These are phyloP conservation scores for Pneumocystis sp. DNA, from an alignment of 1,139 yeast genomes.

Conservation along the genomic window DNA sequence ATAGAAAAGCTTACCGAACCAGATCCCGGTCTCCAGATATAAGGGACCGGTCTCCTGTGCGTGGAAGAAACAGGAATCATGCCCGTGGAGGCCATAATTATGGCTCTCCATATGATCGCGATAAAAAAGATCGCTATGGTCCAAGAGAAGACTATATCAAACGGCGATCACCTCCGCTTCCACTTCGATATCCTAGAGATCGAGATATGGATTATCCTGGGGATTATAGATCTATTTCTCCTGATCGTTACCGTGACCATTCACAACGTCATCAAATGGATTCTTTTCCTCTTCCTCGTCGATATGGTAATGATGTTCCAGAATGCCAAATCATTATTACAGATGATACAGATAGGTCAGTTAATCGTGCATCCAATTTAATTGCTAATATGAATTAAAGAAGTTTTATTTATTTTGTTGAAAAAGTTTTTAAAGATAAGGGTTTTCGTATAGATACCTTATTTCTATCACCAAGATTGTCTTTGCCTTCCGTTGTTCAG, in stretches of 20 bases:
- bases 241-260: background rate
- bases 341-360: conserved; percentile 41
- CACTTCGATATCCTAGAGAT: conserved; percentile 18
- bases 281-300: conserved; percentile 12
- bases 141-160: background rate
- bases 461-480: conserved; percentile 37
- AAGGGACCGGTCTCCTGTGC: conserved; percentile 3
- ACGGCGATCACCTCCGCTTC: conserved; percentile 2
- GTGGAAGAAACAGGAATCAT: conserved; percentile 17
- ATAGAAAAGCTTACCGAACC: conserved; percentile 17
- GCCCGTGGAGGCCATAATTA: background rate
- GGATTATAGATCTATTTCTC: conserved; percentile 9
- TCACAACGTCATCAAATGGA: conserved; percentile 18
- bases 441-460: conserved; percentile 37
- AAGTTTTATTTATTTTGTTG: conserved; percentile 39
- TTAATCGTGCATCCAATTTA: background rate
- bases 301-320: conserved; percentile 22
- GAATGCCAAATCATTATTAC: conserved; percentile 57
- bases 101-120: background rate
- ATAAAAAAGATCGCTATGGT: background rate
- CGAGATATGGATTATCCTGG: conserved; percentile 20
- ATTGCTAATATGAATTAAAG: conserved; percentile 14
- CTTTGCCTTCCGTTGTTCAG: conserved; percentile 42
- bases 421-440: conserved; percentile 38
- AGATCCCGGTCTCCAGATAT: conserved; percentile 21